Evolutionary conservation across 805 yeast species (phyloP), one percentile per base, ranked within the genome.

Genomic region (Candida bentonensis): DNA sequence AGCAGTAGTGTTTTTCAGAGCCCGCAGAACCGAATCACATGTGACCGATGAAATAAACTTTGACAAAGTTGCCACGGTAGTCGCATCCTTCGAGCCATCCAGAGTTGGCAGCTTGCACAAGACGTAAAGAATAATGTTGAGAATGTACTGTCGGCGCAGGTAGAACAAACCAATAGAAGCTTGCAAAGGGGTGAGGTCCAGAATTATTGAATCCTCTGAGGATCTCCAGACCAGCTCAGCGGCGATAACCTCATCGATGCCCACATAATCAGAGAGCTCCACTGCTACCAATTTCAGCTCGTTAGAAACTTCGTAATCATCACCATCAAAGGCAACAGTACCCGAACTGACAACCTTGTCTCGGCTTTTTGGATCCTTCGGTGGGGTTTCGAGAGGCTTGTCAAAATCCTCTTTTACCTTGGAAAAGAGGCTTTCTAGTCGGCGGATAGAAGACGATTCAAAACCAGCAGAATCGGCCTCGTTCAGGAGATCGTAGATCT

Each of bases 161-260:
- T 78, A 83, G 58, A 74, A 86, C 7, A 76, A 69, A 3, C 82
- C 72, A 47, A 77, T 72, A 1, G 92, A 95, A 20, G 63, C 48
- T 49, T 58, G 57, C 30, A 55, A 47, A 1, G 61, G 57, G 22
- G 54, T 47, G 30, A 65, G 47, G 39, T 58, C 65, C 2, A 73
- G 65, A 9, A 63, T 63, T 53, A 55, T 62, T 47, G 54, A 59
- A 43, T 53, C 64, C 21, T 58, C 58, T 17, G 64, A 55, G 2
- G 86, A 72, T 47, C 61, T 58, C 42, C 64, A 72, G 2, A 88
- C 67, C 22, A 84, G 56, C 55, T 86, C 83, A 1, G 94, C 92
- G 1, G 84, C 73, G 2, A 73, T 67, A 23, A 82, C 43, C 58
- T 89, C 96, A 60, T 89, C 94, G 43, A 89, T 65, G 42, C 82